These are phyloP conservation scores for Aureobasidium sp. DNA, from an alignment of 2,329 filamentous ascomycete species.

Conservation along the genomic window DNA sequence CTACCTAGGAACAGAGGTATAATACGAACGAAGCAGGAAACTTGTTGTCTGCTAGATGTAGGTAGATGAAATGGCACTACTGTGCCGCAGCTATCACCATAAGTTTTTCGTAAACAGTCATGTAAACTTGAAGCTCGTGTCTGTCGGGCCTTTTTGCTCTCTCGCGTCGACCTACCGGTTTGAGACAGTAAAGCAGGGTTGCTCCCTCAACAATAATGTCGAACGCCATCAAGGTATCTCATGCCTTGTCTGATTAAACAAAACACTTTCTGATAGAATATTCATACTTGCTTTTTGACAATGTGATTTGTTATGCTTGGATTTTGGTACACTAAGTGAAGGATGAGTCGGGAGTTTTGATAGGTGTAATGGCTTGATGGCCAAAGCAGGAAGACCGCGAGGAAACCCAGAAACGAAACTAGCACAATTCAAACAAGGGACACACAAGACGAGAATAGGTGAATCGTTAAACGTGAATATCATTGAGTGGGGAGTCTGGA, in stretches of 20 bases:
- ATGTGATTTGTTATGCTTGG: no score
- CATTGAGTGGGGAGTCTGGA: conserved; percentile 13
- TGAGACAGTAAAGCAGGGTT: not conserved
- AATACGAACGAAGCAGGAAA: no score
- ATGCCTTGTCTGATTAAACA: no score
- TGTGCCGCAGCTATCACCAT: not conserved
- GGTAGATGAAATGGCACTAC: not conserved
- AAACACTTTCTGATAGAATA: no score
- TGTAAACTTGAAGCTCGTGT: not conserved
- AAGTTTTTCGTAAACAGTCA: not conserved
- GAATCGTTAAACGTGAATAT: conserved; percentile 3
- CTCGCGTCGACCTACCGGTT: not conserved
- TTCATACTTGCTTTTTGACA: no score
- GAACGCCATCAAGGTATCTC: not conserved
- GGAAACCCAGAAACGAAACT: no score
- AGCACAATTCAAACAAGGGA: not conserved
- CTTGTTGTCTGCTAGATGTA: not conserved
- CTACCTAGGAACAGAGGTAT: no score
- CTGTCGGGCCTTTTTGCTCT: not conserved
- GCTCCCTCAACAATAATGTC: not conserved
- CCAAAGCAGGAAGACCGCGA: not conserved
- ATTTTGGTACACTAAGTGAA: no score
- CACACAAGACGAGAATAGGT: not conserved
- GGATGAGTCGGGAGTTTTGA: no score
- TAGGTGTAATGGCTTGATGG: no score